A percentile compares a stretch with the other conserved stretches of the same genome.
phyloP scores from a whole-genome alignment of 1,284 basidiomycete species.

The Ustilago xerochloae region DNA sequence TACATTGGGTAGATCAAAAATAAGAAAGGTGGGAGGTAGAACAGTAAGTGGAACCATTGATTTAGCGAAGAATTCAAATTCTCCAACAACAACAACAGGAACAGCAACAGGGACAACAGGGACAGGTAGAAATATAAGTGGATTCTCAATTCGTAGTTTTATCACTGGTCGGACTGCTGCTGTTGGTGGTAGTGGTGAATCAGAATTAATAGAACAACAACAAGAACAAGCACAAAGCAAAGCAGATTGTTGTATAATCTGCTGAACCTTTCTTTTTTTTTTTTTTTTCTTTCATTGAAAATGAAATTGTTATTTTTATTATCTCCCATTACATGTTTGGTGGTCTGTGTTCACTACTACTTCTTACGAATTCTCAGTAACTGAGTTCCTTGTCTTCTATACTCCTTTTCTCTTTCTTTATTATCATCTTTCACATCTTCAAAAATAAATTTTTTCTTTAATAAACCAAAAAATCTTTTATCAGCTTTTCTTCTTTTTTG shows the following conservation, averaged over 20 bases:
- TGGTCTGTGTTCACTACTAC: not conserved
- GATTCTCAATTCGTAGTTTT: slow-evolving; percentile 14
- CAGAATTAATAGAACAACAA: not conserved
- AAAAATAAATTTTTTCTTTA: slow-evolving; percentile 86
- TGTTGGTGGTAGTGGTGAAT: not conserved
- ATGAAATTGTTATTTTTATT: too few relatives aligned
- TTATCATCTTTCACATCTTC: slow-evolving; percentile 72
- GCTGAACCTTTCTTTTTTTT: not conserved
- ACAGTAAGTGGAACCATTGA: slow-evolving; percentile 20
- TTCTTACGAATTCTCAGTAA: slow-evolving; percentile 29
- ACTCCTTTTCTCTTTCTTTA: slow-evolving; percentile 33
- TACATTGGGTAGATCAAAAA: slow-evolving; percentile 23
- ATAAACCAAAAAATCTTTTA: slow-evolving; percentile 84
- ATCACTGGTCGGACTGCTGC: slow-evolving; percentile 1
- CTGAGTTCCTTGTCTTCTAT: slow-evolving; percentile 59
- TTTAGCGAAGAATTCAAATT: too few relatives aligned
- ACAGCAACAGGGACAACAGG: not conserved
- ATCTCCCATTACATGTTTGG: not conserved
- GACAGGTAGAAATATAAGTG: slow-evolving; percentile 7
- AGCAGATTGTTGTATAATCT: not conserved
- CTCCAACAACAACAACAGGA: too few relatives aligned
- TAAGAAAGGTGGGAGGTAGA: slow-evolving; percentile 17
- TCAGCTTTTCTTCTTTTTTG: slow-evolving; percentile 95
- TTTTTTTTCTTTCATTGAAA: slow-evolving; percentile 5
- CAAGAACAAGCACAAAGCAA: not conserved